A percentile compares a stretch with the other conserved stretches of the same genome.
Evolutionary conservation across 495 filamentous ascomycete species (phyloP).

Genomic region (Tuber aestivum): DNA sequence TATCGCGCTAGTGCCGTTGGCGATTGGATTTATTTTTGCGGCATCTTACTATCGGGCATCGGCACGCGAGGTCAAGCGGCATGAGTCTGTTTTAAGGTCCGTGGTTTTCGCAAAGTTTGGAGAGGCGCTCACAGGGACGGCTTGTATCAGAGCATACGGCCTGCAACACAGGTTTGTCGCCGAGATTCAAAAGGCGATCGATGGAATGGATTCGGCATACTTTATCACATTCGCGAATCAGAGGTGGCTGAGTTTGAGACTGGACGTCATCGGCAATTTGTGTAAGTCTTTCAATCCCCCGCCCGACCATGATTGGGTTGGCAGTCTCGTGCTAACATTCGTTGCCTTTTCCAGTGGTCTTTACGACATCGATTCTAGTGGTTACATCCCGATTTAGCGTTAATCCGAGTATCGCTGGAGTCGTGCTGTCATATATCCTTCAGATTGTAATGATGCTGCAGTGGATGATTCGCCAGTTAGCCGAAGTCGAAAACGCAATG

Average conservation of each 20-base stretch:
- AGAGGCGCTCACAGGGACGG: conserved; percentile 75
- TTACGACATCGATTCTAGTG: conserved; percentile 81
- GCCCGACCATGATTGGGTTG: too few relatives aligned
- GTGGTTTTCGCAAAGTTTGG: conserved; percentile 84
- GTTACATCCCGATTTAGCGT: conserved; percentile 90
- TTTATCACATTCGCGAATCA: conserved; percentile 92
- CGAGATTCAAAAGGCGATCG: conserved; percentile 65
- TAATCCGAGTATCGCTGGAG: conserved; percentile 71
- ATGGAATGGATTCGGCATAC: conserved; percentile 89
- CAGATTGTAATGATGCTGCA: conserved; percentile 94
- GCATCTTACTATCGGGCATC: conserved; percentile 85
- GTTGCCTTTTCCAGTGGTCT: conserved; percentile 53
- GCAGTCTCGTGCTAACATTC: background rate
- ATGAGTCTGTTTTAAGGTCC: conserved; percentile 82
- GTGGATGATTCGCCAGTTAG: conserved; percentile 87
- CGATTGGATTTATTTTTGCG: conserved; percentile 73
- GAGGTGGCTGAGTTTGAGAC: conserved; percentile 76
- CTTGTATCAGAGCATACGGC: conserved; percentile 84
- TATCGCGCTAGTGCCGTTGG: conserved; percentile 77
- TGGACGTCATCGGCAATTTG: conserved; percentile 74
- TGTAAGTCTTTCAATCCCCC: conserved; percentile 2
- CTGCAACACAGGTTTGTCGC: conserved; percentile 63
- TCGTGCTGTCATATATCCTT: conserved; percentile 88
- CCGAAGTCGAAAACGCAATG: conserved; percentile 97
- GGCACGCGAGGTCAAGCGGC: conserved; percentile 87